Evolutionary conservation across 805 yeast species (phyloP).

Genomic region (Pichia nakasei): DNA sequence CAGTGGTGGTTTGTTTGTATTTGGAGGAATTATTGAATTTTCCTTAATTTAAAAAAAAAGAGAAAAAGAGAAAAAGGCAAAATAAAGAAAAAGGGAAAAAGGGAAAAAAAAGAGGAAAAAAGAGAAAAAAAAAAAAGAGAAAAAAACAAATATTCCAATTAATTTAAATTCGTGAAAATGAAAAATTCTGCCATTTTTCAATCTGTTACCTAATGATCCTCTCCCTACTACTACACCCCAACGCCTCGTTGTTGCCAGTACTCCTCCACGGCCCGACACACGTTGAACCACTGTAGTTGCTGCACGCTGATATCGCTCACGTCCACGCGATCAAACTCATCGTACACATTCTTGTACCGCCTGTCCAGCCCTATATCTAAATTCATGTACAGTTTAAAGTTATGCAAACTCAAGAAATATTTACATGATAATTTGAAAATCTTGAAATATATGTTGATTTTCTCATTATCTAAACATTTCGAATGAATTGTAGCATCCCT

Average conservation of each 20-base stretch:
- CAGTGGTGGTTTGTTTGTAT: no score
- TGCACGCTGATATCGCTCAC: slow-evolving; percentile 30
- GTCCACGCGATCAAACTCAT: slow-evolving; percentile 26
- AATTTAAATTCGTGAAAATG: no score
- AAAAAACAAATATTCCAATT: no score
- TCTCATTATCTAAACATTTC: slow-evolving; percentile 26
- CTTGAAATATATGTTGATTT: slow-evolving; percentile 45
- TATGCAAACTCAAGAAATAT: slow-evolving; percentile 36
- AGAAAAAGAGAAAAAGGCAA: no score
- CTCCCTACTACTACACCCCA: no score
- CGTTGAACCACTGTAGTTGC: slow-evolving; percentile 27
- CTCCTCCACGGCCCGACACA: slow-evolving; percentile 12
- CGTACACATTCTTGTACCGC: slow-evolving; percentile 27
- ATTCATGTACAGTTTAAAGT: slow-evolving; percentile 33
- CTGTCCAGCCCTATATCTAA: slow-evolving; percentile 35
- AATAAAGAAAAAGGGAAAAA: no score
- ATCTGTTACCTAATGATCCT: no score
- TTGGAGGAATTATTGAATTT: no score
- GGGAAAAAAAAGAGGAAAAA: no score
- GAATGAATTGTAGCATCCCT: slow-evolving; percentile 62
- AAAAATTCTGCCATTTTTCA: no score
- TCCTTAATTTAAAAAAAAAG: no score
- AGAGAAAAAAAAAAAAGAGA: no score
- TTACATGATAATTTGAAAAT: slow-evolving; percentile 42
- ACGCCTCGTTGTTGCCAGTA: slow-evolving; percentile 12